Conservation (phyloP, 1,284 basidiomycete genomes). For the Irpex rosettiformis region DNA sequence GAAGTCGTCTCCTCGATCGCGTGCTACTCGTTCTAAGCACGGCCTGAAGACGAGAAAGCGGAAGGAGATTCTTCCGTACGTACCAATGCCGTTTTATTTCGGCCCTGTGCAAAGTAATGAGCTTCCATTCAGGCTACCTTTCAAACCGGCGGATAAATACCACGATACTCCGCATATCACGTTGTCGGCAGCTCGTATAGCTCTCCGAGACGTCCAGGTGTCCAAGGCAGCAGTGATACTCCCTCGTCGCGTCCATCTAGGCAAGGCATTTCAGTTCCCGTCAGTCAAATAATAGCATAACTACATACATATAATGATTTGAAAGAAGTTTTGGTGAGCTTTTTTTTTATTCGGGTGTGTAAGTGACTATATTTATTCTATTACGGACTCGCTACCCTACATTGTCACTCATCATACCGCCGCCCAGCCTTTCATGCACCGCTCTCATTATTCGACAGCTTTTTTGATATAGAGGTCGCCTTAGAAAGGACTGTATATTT, state of each 20-base stretch:
- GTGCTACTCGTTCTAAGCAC: not conserved
- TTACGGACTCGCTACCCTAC: too few relatives aligned
- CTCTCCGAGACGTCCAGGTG: conserved; percentile 5
- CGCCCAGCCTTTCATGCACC: too few relatives aligned
- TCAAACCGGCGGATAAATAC: not conserved
- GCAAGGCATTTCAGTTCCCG: conserved; percentile 6
- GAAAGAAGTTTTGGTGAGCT: too few relatives aligned
- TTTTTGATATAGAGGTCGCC: too few relatives aligned
- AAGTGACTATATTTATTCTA: not conserved
- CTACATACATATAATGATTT: too few relatives aligned
- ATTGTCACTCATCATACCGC: too few relatives aligned
- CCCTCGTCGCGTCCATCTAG: conserved; percentile 3
- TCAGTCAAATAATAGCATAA: not conserved
- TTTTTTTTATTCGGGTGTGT: not conserved
- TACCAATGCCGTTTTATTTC: not conserved
- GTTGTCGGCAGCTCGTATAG: conserved; percentile 3
- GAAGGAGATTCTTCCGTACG: not conserved
- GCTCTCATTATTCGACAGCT: too few relatives aligned
- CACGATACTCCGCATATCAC: conserved; percentile 7
- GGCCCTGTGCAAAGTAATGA: not conserved
- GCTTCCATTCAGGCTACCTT: not conserved
- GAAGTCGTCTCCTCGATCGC: not conserved
- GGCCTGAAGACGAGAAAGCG: not conserved
- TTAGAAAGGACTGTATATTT: too few relatives aligned
- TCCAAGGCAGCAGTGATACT: conserved; percentile 2